phyloP scores from a whole-genome alignment of 352 stramenopile genomes.

The Globisporangium paddicum region DNA sequence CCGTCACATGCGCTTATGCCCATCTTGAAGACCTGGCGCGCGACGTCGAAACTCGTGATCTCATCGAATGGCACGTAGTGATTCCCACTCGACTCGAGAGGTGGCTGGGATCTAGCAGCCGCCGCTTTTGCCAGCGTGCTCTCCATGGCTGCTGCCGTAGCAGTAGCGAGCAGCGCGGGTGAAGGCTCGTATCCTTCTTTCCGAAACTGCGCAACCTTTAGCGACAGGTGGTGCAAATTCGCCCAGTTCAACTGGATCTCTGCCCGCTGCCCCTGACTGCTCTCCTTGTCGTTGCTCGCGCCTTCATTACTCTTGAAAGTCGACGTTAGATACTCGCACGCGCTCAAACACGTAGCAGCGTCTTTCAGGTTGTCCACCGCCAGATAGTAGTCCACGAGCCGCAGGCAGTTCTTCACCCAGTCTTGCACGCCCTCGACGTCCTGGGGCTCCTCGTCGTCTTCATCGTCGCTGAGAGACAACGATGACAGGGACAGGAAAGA shows the following conservation, averaged over 20 bases:
- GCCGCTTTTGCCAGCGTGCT: slow-evolving; percentile 11
- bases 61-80: slow-evolving; percentile 16
- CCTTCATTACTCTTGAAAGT: neutral
- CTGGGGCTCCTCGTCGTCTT: neutral
- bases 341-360: slow-evolving; percentile 40
- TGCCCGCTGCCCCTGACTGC: slow-evolving; percentile 19
- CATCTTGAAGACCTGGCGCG: slow-evolving; percentile 61
- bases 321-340: slow-evolving; percentile 36
- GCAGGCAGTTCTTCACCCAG: slow-evolving; percentile 53
- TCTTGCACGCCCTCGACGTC: slow-evolving; percentile 29
- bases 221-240: slow-evolving; percentile 39
- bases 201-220: slow-evolving; percentile 32
- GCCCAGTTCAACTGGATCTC: slow-evolving; percentile 51
- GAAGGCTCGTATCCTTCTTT: slow-evolving; percentile 17
- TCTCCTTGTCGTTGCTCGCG: slow-evolving; percentile 14
- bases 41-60: slow-evolving; percentile 42
- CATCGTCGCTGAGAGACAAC: neutral
- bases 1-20: slow-evolving; percentile 37
- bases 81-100: slow-evolving; percentile 17
- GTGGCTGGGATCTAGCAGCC: neutral
- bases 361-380: slow-evolving; percentile 38
- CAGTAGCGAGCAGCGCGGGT: neutral
- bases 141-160: slow-evolving; percentile 20
- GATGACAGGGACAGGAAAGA: neutral
- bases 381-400: slow-evolving; percentile 60